Base-by-base conservation (phyloP, 2,329 filamentous ascomycete species). In the Colletotrichum tropicale region DNA sequence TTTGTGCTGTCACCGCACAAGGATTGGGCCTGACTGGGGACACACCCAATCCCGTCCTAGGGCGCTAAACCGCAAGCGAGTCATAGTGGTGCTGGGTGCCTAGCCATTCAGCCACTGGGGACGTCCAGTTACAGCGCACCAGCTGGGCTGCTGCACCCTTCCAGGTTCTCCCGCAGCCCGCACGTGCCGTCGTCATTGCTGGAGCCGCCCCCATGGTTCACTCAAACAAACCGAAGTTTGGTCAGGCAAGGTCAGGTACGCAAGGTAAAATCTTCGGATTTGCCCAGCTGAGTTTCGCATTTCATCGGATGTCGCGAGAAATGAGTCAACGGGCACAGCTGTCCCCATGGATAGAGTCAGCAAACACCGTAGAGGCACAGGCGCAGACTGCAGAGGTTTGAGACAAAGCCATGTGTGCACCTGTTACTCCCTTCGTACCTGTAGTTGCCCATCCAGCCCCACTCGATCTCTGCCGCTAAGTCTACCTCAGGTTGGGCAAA, bases 41-140 rank as follows among this genome's bases (percentile, higher is more conserved):
- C 26, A 66, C 66, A 32, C 48, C 67, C 60, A 71, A 74, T 48
- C 71, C 55, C 52, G 68, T 70, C 55, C 62, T 75, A 75, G 72
- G 72, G 72, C 72, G 72, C 72, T 75, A 75, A 61, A 66, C 72
- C 69, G 69, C 72, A 75, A 75, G 72, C 72, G 72, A 75, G 72
- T 67, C 72, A 75, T 72, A 71, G 34, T 48, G 58, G 32, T 34
- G 15, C 61, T 56, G 52, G 38, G 62, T 72, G 55, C 69, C 69
- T 72, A 26, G 68, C 61, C 69, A 56, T 62, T n/a, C 26, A 70
- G 43, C 38, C 32, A 56, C 38, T 28, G 32, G 13, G 43, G 10
- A 52, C 43, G 43, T 52, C 43, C n/a, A 52, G 43, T 52, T 52
- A 52, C 43, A 52, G 43, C n/a, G 43, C 30, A 67, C 52, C 52